A percentile compares a stretch with the other conserved stretches of the same genome.
These are phyloP conservation scores for Pseudocercospora fijiensis DNA, from an alignment of 2,329 filamentous ascomycete genomes.

Conservation along the genomic window DNA sequence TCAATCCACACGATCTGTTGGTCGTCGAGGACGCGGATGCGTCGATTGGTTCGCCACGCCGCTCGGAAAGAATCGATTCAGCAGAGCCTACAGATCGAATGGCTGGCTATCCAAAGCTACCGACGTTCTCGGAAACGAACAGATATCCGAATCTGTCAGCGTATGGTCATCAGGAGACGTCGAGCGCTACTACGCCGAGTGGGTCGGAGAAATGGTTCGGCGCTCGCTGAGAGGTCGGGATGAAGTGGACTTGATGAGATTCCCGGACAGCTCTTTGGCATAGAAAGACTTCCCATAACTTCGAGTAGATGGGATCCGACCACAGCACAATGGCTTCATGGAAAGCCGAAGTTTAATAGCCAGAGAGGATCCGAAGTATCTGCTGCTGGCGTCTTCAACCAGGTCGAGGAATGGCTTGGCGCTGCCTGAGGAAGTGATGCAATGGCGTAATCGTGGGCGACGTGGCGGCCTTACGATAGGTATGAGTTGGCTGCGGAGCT, in stretches of 20 bases:
- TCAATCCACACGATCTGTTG: not conserved
- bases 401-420: not conserved
- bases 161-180: not conserved
- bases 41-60: not conserved
- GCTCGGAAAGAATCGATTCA: not conserved
- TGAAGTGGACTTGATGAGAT: not conserved
- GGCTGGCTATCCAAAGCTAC: not conserved
- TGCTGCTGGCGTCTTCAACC: not conserved
- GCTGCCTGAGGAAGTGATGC: not conserved
- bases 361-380: no score
- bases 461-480: not conserved
- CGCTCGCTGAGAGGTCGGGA: not conserved
- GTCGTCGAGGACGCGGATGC: not conserved
- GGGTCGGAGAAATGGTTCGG: not conserved
- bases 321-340: no score
- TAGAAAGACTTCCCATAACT: no score
- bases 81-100: not conserved
- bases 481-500: not conserved
- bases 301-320: no score
- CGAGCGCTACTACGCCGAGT: not conserved
- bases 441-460: not conserved
- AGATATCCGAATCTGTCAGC: not conserved
- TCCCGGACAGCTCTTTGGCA: no score
- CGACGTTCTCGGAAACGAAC: not conserved
- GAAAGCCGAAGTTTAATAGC: no score